Conservation (phyloP, 805 yeast species). For the Martiniozyma abietophila region DNA sequence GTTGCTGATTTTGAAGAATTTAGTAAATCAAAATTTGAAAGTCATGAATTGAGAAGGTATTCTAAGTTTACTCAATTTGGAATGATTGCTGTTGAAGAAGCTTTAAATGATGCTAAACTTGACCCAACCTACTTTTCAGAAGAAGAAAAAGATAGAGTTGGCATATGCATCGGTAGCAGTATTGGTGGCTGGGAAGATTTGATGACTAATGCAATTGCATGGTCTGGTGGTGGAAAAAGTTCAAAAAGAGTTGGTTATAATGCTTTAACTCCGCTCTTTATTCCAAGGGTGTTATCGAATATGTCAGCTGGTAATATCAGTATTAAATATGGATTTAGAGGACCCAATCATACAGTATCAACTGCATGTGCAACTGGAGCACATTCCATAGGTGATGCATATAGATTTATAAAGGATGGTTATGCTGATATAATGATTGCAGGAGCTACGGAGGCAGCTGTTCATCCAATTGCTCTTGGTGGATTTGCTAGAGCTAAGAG, state of each 20-base stretch:
- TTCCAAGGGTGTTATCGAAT: slow-evolving; percentile 75
- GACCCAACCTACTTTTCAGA: slow-evolving; percentile 25
- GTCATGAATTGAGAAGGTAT: slow-evolving; percentile 45
- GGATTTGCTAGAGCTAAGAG: slow-evolving; percentile 90
- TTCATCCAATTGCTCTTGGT: slow-evolving; percentile 79
- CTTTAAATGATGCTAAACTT: slow-evolving; percentile 60
- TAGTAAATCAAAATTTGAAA: slow-evolving; percentile 27
- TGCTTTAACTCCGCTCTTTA: slow-evolving; percentile 74
- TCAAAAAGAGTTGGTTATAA: slow-evolving; percentile 42
- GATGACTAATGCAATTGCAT: slow-evolving; percentile 51
- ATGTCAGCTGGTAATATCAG: slow-evolving; percentile 95
- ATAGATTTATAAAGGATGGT: slow-evolving; percentile 65
- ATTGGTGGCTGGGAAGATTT: slow-evolving; percentile 79
- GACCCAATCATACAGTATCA: slow-evolving; percentile 81
- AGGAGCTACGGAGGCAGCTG: slow-evolving; percentile 86
- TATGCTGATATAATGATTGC: slow-evolving; percentile 83
- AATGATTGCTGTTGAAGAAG: slow-evolving; percentile 66
- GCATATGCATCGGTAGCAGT: slow-evolving; percentile 89
- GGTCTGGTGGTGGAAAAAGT: slow-evolving; percentile 18
- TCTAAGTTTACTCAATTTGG: slow-evolving; percentile 76
- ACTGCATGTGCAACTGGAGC: slow-evolving; percentile 98
- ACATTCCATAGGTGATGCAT: slow-evolving; percentile 90
- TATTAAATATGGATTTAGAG: slow-evolving; percentile 64
- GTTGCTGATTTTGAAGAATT: slow-evolving; percentile 45
- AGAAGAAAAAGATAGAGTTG: slow-evolving; percentile 33